Evolutionary conservation across 768 basidiomycete genomes (phyloP), one percentile per base, ranked within the genome.

Genomic region (Amylocystis lapponica): DNA sequence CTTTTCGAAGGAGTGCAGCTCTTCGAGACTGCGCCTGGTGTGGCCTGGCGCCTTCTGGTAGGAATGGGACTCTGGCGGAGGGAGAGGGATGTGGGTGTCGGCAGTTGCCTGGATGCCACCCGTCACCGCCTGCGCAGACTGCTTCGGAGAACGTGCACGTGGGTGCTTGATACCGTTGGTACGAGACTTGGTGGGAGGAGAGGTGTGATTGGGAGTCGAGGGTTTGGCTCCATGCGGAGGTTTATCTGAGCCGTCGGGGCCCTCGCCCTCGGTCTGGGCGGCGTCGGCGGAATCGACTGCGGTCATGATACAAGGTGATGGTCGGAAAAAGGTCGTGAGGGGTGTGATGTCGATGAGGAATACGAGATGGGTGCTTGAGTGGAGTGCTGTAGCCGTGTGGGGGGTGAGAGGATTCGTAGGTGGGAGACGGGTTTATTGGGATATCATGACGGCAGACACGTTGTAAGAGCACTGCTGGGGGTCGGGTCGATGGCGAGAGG

Each of bases 171-270:
- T 50, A 7, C 56, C 56, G 55, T 57, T 58, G 36, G 36, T 11
- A 31, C 26, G 45, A 23, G 48, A 13, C 26, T 38, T 41, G 20
- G 37, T 22, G 31, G 47, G 17, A 22, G 37, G 39, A 33, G 39
- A 19, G 36, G 29, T 43, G 39, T 31, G 36, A 23, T 27, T 22
- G 9, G 39, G 27, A 30, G 26, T 32, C 10, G 45, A 31, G 9
- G 37, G 40, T 31, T 26, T 35, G 35, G 37, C 40, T 20, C 49
- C 48, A 56, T 56, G 69, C 51, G 77, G 74, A 21, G 78, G 78
- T 66, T 76, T 79, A 61, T 83, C 81, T 55, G 77, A 66, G 44
- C 72, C 66, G 56, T 83, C 79, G 36, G 70, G 65, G 38, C 71
- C 68, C 49, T 83, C 81, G 45, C 71, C 68, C 48, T 81, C 79